Evolutionary conservation across 495 filamentous ascomycete species (phyloP).

Genomic region (Filosporella fistucella): DNA sequence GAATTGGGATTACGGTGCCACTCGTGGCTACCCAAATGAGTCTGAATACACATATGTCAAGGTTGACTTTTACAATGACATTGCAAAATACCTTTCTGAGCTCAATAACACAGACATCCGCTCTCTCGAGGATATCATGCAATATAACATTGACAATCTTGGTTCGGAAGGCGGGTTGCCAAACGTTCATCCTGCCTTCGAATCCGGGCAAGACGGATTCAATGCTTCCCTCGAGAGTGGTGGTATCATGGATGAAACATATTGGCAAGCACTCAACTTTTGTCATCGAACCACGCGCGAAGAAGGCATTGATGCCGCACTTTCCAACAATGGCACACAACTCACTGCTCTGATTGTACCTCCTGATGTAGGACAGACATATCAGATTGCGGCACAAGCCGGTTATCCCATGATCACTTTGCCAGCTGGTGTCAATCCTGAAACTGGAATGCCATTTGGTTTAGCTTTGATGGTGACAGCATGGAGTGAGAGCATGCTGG

Average conservation of each 20-base stretch:
- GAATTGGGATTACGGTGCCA: conserved; percentile 69
- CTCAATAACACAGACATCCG: conserved; percentile 59
- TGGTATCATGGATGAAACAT: conserved; percentile 60
- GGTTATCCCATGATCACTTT: conserved; percentile 71
- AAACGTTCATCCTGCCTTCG: conserved; percentile 58
- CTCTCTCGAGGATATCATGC: conserved; percentile 61
- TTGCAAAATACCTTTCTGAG: conserved; percentile 59
- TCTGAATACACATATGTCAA: conserved; percentile 70
- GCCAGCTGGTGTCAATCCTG: conserved; percentile 48
- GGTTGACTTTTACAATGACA: conserved; percentile 75
- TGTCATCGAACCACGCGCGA: conserved; percentile 53
- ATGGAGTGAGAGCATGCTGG: conserved; percentile 54
- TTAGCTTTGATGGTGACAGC: conserved; percentile 63
- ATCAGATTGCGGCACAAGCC: conserved; percentile 47
- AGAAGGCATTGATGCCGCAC: conserved; percentile 64
- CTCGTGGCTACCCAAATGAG: conserved; percentile 60
- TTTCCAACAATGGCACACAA: conserved; percentile 40
- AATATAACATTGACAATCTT: conserved; percentile 62
- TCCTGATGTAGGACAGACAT: conserved; percentile 59
- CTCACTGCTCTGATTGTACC: conserved; percentile 62
- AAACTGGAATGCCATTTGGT: conserved; percentile 66
- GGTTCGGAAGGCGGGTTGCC: conserved; percentile 68
- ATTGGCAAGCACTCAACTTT: conserved; percentile 59
- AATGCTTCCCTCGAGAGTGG: conserved; percentile 53
- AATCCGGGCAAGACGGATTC: conserved; percentile 67